phyloP scores from a whole-genome alignment of 2,329 filamentous ascomycete genomes.

The Elsinoe ampelina region DNA sequence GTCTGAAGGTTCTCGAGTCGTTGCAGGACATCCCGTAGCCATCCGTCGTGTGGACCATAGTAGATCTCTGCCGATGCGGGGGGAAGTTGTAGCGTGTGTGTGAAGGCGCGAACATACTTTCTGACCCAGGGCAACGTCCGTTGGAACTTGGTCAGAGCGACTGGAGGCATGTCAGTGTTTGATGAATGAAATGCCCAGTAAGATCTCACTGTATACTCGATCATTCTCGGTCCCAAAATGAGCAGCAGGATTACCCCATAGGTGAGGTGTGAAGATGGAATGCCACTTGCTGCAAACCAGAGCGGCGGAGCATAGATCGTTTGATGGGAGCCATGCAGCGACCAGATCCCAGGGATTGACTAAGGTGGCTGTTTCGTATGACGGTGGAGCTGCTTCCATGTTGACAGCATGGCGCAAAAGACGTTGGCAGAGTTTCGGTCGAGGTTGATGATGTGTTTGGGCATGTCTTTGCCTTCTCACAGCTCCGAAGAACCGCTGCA shows the following conservation, averaged over 20 bases:
- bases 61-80: slow-evolving; percentile 53
- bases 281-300: slow-evolving; percentile 51
- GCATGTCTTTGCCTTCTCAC: background rate
- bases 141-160: slow-evolving; percentile 51
- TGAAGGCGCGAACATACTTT: slow-evolving; percentile 44
- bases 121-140: slow-evolving; percentile 47
- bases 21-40: slow-evolving; percentile 51
- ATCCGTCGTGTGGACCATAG: slow-evolving; percentile 48
- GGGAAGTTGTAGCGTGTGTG: slow-evolving; percentile 53
- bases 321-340: slow-evolving; percentile 47
- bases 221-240: slow-evolving; percentile 54
- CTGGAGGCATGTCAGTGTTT: slow-evolving; percentile 24
- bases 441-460: background rate
- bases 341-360: slow-evolving; percentile 48
- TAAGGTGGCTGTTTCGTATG: slow-evolving; percentile 49
- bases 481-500: background rate
- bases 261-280: slow-evolving; percentile 46
- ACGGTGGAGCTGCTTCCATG: slow-evolving; percentile 51
- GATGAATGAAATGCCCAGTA: background rate
- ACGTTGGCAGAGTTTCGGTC: background rate
- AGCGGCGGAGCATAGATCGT: slow-evolving; percentile 46
- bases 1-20: slow-evolving; percentile 50
- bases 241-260: slow-evolving; percentile 55
- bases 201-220: slow-evolving; percentile 44
- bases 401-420: background rate